Evolutionary conservation across 495 filamentous ascomycete species (phyloP), one percentile per base, ranked within the genome.

Genomic region (Neurospora tetraspora): DNA sequence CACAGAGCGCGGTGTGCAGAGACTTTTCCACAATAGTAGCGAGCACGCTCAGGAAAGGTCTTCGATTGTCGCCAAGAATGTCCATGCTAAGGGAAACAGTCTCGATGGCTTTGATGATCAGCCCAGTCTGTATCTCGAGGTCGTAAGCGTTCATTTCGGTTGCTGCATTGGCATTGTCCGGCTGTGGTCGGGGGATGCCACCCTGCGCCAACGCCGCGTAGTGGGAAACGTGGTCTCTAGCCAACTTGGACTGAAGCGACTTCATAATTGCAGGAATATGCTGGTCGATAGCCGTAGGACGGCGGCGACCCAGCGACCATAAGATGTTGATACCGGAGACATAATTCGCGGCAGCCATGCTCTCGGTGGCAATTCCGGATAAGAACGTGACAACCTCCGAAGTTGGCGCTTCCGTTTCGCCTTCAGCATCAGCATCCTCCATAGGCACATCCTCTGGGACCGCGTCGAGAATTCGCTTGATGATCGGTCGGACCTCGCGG

Each of bases 11-110:
- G 70, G 89, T 90, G 77, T 93, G 95, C 77, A 90, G 85, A 3
- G 96, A 98, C 74, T 96, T 94, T 81, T 99, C 96, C 16, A 99
- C 94, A 6, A 99, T 86, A 38, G 93, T 93, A 6, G 96, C 96
- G 69, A 99, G 83, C 20, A 97, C 94, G 78, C 94, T 97, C 3
- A 99, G 85, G 83, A 97, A 99, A 2, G 95, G 94, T 47, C 96
- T 86, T 31, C 96, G 86, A 77, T 95, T 91, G 74, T 99, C 96
- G 10, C 92, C 93, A n/a, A 99, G 89, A 68, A 90, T 89, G 77
- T 94, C 94, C 89, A 99, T 98, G 69, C 96, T 91, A 70, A 92
- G 88, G 1, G 95, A 91, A 5, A 95, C 91, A 68, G 97, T 88
- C 77, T 98, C 94, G 76, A 98, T 93, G 1, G 94, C 92, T 83